Conservation (phyloP, 108 stramenopile genomes). For the Fragilaria crotonensis region DNA sequence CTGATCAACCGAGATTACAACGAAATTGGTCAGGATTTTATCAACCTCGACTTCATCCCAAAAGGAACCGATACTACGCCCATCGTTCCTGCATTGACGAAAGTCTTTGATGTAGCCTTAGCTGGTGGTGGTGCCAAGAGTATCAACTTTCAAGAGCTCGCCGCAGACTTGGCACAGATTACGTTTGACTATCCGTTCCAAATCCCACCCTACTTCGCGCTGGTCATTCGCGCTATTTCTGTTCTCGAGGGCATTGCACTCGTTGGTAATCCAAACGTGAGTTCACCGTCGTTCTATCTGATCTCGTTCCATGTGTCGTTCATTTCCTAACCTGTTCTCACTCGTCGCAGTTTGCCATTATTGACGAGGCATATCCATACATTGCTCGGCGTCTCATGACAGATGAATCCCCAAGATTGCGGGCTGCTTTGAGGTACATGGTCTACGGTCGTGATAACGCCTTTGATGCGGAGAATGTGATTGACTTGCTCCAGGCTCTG, state of each 20-base stretch:
- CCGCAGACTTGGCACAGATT: constrained; percentile 90
- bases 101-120: constrained; percentile 91
- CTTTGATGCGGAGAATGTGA: constrained; percentile 90
- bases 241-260: constrained; percentile 93
- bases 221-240: constrained; percentile 88
- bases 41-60: constrained; percentile 90
- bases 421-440: constrained; percentile 88
- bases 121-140: constrained; percentile 94
- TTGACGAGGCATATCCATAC: constrained; percentile 94
- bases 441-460: constrained; percentile 84
- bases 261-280: constrained; percentile 88
- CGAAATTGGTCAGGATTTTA: constrained; percentile 91
- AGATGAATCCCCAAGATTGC: constrained; percentile 75
- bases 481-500: constrained; percentile 86
- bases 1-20: constrained; percentile 89
- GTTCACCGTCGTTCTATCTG: too few relatives aligned
- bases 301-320: too few relatives aligned
- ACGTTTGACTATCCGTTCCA: constrained; percentile 88
- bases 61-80: constrained; percentile 81
- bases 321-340: neutral
- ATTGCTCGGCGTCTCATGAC: constrained; percentile 88
- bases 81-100: constrained; percentile 89
- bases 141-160: constrained; percentile 92
- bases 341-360: constrained; percentile 52
- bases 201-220: constrained; percentile 91